Evolutionary conservation across 805 yeast genomes (phyloP).

Genomic region (Kuraishia floccosa): DNA sequence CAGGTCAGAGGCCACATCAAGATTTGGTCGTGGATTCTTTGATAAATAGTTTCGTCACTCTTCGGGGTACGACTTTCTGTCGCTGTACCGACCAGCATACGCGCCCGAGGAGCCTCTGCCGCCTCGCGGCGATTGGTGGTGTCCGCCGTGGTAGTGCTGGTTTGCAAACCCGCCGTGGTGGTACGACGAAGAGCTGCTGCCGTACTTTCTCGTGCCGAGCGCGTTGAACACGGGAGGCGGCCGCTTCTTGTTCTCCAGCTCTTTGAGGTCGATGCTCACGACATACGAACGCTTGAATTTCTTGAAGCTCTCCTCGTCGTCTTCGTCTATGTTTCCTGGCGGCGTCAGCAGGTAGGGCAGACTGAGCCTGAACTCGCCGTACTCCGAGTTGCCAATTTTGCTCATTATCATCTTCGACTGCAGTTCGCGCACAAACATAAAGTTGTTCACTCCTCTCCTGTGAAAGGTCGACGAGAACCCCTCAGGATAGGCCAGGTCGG

Average conservation of each 20-base stretch:
- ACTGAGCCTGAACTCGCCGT: constrained; percentile 30
- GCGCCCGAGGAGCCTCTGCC: too few relatives aligned
- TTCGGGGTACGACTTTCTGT: too few relatives aligned
- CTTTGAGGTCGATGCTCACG: constrained; percentile 28
- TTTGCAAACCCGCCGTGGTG: background rate
- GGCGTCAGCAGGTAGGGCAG: constrained; percentile 21
- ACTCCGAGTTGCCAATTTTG: constrained; percentile 20
- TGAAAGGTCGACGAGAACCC: constrained; percentile 40
- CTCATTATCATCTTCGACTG: constrained; percentile 33
- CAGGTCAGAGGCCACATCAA: too few relatives aligned
- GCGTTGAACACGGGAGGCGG: background rate
- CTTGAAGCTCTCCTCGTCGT: constrained; percentile 6
- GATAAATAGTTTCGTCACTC: too few relatives aligned
- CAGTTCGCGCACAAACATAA: constrained; percentile 38
- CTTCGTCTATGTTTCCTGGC: constrained; percentile 10
- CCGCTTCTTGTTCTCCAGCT: constrained; percentile 22
- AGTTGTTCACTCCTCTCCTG: constrained; percentile 32
- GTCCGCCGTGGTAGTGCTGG: constrained; percentile 10
- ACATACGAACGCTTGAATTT: constrained; percentile 24
- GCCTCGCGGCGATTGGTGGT: too few relatives aligned
- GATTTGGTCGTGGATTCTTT: too few relatives aligned
- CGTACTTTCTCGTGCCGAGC: background rate
- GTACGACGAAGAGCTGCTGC: background rate
- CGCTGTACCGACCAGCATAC: too few relatives aligned
- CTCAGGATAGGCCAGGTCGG: constrained; percentile 26